These are phyloP conservation scores for Lithohypha guttulata DNA, from an alignment of 2,329 filamentous ascomycete species.

Conservation along the genomic window DNA sequence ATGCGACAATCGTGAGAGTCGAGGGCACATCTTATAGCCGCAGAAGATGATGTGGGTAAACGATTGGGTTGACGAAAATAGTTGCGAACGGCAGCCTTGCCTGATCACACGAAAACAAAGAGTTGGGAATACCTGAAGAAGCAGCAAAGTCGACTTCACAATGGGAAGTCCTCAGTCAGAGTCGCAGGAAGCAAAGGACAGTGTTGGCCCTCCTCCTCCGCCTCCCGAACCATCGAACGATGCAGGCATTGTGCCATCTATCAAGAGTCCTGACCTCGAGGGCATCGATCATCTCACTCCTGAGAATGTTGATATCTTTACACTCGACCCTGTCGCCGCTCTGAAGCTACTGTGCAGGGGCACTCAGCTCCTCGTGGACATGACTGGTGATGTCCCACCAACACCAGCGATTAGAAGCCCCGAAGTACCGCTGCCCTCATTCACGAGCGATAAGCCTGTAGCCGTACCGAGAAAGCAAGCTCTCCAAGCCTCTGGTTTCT, in stretches of 20 bases:
- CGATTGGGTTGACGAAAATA: not conserved
- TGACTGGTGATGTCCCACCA: slow-evolving; percentile 58
- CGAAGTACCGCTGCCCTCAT: slow-evolving; percentile 8
- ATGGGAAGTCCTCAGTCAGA: slow-evolving; percentile 8
- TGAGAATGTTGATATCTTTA: slow-evolving; percentile 55
- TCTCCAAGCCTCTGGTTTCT: slow-evolving; percentile 26
- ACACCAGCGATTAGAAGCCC: slow-evolving; percentile 46
- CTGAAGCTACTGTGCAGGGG: slow-evolving; percentile 67
- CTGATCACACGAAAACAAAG: no score
- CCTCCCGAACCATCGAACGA: slow-evolving; percentile 22
- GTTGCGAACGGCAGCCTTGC: no score
- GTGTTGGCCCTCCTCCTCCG: slow-evolving; percentile 13
- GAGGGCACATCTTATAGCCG: no score
- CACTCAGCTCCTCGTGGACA: slow-evolving; percentile 42
- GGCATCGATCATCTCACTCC: slow-evolving; percentile 21
- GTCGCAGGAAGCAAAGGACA: not conserved
- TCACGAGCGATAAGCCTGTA: slow-evolving; percentile 11
- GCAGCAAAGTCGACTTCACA: no score
- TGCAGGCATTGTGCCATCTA: slow-evolving; percentile 20
- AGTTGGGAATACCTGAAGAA: no score
- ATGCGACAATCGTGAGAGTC: no score
- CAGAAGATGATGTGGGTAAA: not conserved
- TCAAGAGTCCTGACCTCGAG: slow-evolving; percentile 27
- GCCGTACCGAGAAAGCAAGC: slow-evolving; percentile 22
- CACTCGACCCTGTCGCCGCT: slow-evolving; percentile 60